phyloP scores from a whole-genome alignment of 345 rosid species.

The Salix arbutifolia region DNA sequence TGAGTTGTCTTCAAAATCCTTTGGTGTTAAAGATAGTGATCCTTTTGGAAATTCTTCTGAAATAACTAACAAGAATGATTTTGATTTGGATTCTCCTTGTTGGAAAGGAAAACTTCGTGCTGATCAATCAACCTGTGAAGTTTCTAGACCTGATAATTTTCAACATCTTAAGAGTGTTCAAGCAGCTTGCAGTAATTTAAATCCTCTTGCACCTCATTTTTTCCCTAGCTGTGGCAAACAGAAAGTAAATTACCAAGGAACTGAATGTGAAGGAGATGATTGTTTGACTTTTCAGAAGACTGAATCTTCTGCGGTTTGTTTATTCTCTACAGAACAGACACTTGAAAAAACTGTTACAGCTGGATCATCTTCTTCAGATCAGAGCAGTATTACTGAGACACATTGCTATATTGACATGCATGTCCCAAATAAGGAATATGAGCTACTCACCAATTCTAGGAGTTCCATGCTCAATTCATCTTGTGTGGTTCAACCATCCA shows the following conservation, averaged over 20 bases:
- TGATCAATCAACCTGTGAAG: conserved; percentile 7
- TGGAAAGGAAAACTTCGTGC: conserved; percentile 44
- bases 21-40: conserved; percentile 17
- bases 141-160: conserved; percentile 9
- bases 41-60: conserved; percentile 19
- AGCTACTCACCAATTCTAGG: not conserved
- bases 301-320: conserved; percentile 28
- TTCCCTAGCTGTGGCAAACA: conserved; percentile 36
- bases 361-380: conserved; percentile 25
- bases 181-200: conserved; percentile 29
- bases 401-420: conserved; percentile 8
- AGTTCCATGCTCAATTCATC: conserved; percentile 11
- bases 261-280: conserved; percentile 15
- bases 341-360: conserved; percentile 13
- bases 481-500: conserved; percentile 12
- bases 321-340: conserved; percentile 15
- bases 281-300: conserved; percentile 24
- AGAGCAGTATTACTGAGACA: conserved; percentile 7
- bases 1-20: conserved; percentile 19
- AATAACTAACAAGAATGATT: conserved; percentile 26
- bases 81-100: conserved; percentile 66
- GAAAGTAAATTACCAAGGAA: conserved; percentile 18
- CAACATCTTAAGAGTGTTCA: conserved; percentile 27
- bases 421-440: conserved; percentile 15
- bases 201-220: conserved; percentile 54